A percentile compares a stretch with the other conserved stretches of the same genome.
These are phyloP conservation scores for Pestalotiopsis sp. DNA, from an alignment of 2,329 filamentous ascomycete genomes.

Conservation along the genomic window DNA sequence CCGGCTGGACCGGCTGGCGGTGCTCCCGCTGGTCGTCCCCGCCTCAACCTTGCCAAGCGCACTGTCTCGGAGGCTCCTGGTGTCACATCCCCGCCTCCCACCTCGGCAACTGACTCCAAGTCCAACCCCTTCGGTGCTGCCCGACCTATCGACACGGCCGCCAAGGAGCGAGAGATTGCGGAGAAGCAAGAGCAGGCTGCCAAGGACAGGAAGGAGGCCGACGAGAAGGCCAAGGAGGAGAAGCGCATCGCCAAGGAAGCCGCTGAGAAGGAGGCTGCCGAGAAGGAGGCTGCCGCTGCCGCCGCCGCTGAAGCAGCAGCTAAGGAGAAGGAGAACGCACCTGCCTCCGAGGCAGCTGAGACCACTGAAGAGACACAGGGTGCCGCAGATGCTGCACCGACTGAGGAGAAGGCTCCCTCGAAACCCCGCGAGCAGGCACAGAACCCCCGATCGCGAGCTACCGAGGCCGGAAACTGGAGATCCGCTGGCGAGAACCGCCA, in stretches of 20 bases:
- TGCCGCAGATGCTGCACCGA: constrained; percentile 27
- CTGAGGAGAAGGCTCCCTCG: constrained; percentile 51
- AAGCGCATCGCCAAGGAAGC: constrained; percentile 66
- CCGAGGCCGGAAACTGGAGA: constrained; percentile 65
- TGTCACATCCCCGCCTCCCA: constrained; percentile 50
- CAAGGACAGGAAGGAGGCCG: constrained; percentile 83
- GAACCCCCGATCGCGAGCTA: constrained; percentile 55
- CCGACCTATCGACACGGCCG: constrained; percentile 88
- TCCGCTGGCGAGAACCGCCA: constrained; percentile 46
- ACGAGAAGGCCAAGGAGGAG: constrained; percentile 84
- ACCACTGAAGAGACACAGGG: constrained; percentile 22
- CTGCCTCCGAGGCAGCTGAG: constrained; percentile 27
- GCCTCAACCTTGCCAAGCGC: constrained; percentile 85
- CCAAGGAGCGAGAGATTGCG: constrained; percentile 86
- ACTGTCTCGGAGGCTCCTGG: constrained; percentile 77
- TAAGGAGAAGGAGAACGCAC: constrained; percentile 28
- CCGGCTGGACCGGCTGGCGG: constrained; percentile 62
- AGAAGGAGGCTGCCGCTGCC: constrained; percentile 43
- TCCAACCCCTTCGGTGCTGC: constrained; percentile 93
- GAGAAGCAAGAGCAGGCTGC: constrained; percentile 78
- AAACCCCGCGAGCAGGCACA: constrained; percentile 45
- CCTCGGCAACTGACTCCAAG: constrained; percentile 63
- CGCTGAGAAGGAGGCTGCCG: constrained; percentile 57
- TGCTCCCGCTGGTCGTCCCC: constrained; percentile 68
- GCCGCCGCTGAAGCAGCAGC: constrained; percentile 29